These are phyloP conservation scores for Pyrus bretschneideri DNA, from an alignment of 306 rosid genomes.

Conservation along the genomic window DNA sequence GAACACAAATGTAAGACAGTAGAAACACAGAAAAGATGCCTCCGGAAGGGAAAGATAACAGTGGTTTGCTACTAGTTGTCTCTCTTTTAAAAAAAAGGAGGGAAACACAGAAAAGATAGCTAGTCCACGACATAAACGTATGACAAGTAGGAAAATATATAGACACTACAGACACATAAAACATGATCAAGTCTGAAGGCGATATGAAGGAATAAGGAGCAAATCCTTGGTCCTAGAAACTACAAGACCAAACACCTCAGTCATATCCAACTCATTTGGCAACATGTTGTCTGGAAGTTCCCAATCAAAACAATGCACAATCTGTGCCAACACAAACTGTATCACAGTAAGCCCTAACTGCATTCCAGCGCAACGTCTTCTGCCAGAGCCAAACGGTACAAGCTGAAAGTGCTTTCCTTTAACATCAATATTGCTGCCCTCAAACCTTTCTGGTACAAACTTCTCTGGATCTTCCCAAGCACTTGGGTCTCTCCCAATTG, in stretches of 20 bases:
- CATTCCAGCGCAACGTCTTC: neutral
- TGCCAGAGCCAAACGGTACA: neutral
- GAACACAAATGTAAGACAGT: neutral
- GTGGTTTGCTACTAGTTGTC: no score
- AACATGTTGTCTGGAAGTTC: no score
- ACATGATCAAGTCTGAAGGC: neutral
- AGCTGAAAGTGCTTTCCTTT: neutral
- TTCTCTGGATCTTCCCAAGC: neutral
- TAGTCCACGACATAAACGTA: neutral
- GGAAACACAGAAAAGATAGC: neutral
- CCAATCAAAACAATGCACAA: no score
- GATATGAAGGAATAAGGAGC: no score
- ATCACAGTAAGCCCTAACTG: no score
- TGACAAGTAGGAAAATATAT: neutral
- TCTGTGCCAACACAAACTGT: no score
- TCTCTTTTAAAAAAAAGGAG: no score
- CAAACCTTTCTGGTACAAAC: neutral
- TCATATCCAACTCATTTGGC: no score
- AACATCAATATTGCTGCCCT: neutral
- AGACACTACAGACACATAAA: neutral
- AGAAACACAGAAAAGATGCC: no score
- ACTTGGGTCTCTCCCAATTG: constrained; percentile 9
- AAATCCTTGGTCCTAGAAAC: no score
- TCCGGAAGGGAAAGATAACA: no score
- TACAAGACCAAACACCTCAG: no score